phyloP scores from a whole-genome alignment of 192 early-diverging fungal species.

The Piromyces sp. region DNA sequence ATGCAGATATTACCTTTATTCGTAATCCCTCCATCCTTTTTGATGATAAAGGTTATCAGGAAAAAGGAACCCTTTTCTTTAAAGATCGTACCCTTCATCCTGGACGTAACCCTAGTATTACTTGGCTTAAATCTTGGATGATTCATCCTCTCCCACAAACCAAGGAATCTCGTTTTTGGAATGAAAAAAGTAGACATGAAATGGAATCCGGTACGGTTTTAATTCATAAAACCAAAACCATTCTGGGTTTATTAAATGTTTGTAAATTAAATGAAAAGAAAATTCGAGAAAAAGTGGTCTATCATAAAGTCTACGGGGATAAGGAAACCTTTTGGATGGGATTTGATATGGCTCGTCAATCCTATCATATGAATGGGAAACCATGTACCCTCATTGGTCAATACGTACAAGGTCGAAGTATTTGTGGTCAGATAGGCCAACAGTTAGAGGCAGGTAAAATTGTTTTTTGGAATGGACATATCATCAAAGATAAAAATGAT shows the following conservation, averaged over 20 bases:
- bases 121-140: constrained; percentile 28
- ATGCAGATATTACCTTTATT: constrained; percentile 49
- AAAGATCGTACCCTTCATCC: constrained; percentile 34
- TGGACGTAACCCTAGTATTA: constrained; percentile 7
- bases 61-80: constrained; percentile 40
- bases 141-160: constrained; percentile 7
- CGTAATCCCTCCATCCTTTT: constrained; percentile 35
- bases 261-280: constrained; percentile 18
- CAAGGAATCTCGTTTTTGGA: neutral
- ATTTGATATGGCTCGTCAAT: constrained; percentile 33
- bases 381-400: too few relatives aligned
- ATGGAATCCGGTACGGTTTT: constrained; percentile 42
- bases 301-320: constrained; percentile 32
- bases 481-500: too few relatives aligned
- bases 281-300: constrained; percentile 24
- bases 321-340: constrained; percentile 57
- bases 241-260: constrained; percentile 28
- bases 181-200: constrained; percentile 7
- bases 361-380: constrained; percentile 4
- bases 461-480: too few relatives aligned
- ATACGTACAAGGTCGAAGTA: too few relatives aligned
- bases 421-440: too few relatives aligned
- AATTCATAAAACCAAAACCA: constrained; percentile 24
- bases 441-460: too few relatives aligned
- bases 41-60: constrained; percentile 20